Conservation (phyloP, 176 grass and related monocot species). For the sorghum (Sorghum bicolor) region DNA sequence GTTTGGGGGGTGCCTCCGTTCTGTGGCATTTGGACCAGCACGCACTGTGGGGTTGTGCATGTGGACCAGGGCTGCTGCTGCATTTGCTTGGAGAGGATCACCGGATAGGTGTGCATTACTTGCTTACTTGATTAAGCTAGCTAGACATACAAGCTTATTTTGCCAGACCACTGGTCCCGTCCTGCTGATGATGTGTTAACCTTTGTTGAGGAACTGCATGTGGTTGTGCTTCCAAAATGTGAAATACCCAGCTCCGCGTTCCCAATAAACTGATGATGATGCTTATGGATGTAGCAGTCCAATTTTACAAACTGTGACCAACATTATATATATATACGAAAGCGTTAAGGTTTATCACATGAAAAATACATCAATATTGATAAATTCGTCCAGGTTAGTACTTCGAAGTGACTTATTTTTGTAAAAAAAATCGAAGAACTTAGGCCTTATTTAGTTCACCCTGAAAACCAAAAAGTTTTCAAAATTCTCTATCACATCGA, state of each 20-base stretch:
- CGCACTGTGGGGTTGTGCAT: neutral
- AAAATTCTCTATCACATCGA: too few species aligned
- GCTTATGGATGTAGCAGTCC: neutral
- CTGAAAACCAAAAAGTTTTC: too few species aligned
- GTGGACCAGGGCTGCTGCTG: neutral
- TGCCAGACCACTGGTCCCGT: neutral
- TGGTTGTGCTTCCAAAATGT: neutral
- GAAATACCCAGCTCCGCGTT: neutral
- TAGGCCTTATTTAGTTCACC: too few species aligned
- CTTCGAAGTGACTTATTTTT: too few species aligned
- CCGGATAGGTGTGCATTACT: neutral
- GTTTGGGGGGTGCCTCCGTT: neutral
- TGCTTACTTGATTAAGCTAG: neutral
- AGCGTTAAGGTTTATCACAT: neutral
- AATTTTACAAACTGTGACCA: neutral
- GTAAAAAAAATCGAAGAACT: too few species aligned
- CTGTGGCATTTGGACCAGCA: neutral
- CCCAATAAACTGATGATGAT: neutral
- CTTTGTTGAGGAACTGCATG: neutral
- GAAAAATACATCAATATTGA: neutral
- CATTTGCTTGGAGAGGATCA: constrained; percentile 2
- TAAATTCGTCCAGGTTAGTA: neutral
- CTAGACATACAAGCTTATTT: neutral
- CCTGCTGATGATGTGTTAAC: neutral
- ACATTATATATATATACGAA: neutral